A percentile compares a stretch with the other conserved stretches of the same genome.
Conservation (phyloP, 768 basidiomycete genomes). For the Kwoniella mangroviensis region DNA sequence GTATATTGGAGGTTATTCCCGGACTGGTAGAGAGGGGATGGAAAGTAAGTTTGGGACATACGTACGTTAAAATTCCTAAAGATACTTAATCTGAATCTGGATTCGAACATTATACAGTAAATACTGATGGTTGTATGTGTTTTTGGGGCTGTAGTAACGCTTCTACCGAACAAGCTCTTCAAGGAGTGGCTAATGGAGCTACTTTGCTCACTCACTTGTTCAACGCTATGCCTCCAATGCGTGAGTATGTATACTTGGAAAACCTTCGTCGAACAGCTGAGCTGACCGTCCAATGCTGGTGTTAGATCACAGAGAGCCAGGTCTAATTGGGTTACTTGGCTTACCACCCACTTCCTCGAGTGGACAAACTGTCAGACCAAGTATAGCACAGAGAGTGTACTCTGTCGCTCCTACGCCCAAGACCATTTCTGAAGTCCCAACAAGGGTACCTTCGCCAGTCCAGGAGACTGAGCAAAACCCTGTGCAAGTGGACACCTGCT, state of each 20-base stretch:
- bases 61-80: constrained; percentile 60
- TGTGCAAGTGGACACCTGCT: background rate
- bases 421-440: background rate
- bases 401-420: background rate
- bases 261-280: too few relatives aligned
- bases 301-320: constrained; percentile 78
- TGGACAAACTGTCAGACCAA: background rate
- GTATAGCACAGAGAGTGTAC: background rate
- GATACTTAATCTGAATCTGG: too few relatives aligned
- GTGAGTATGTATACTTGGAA: too few relatives aligned
- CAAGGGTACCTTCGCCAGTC: constrained; percentile 50
- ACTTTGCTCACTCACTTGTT: constrained; percentile 89
- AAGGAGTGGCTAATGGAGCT: constrained; percentile 73
- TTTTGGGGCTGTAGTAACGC: constrained; percentile 64
- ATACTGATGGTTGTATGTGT: background rate
- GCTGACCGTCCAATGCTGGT: background rate
- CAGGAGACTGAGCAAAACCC: constrained; percentile 34
- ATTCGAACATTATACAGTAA: too few relatives aligned
- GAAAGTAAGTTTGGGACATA: constrained; percentile 86
- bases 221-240: constrained; percentile 61
- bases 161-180: constrained; percentile 71
- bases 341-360: constrained; percentile 59
- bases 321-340: constrained; percentile 85
- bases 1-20: constrained; percentile 73
- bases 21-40: constrained; percentile 70